Base-by-base conservation (phyloP, 805 yeast species). In the Cyberlindnera lachancei region DNA sequence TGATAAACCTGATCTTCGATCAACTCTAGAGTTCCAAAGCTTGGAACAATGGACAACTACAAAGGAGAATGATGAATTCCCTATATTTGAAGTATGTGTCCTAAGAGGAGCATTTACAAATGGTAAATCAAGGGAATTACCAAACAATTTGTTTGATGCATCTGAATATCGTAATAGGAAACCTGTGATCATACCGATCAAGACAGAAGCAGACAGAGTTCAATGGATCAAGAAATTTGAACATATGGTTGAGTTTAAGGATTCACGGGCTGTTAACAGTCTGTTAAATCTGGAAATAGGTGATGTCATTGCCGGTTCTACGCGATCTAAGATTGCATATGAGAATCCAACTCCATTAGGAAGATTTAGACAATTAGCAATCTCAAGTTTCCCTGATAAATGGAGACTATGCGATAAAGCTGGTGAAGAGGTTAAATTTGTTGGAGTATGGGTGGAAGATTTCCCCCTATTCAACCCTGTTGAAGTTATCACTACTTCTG, bases 271-370 rank as follows among this genome's bases (percentile, higher is more conserved):
- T 7, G 34, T 72, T 15, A 50, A 60, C 12, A 29, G 47, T 3
- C 34, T 38, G 1, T 52, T 83, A 15, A 46, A 59, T 13, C 51
- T 85, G 15, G 41, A 64, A 26, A 57, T 68, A 2, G 95, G 95
- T 25, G 95, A 86, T 53, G 59, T 84, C 3, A 50, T 92, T 20
- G 90, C 88, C 3, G 68, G 82, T 11, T 68, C 86, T n/a, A 83
- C 82, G n/a, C 67, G 97, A 38, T 72, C 81, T 2, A 48, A 52
- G 11, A 36, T 73, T 15, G 61, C 90, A 0, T 90, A 85, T 52
- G 98, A 90, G 50, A 90, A 86, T 49, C 97, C 97, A 15, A 92
- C 97, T 0, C 97, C 98, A 0, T 58, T 92, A 33, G 98, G 98
- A 0, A 68, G 80, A 34, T 69, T 84, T 42, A 68, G 98, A 37